Evolutionary conservation across 75 land plant species (phyloP).

Genomic region (Selaginella tamariscina): DNA sequence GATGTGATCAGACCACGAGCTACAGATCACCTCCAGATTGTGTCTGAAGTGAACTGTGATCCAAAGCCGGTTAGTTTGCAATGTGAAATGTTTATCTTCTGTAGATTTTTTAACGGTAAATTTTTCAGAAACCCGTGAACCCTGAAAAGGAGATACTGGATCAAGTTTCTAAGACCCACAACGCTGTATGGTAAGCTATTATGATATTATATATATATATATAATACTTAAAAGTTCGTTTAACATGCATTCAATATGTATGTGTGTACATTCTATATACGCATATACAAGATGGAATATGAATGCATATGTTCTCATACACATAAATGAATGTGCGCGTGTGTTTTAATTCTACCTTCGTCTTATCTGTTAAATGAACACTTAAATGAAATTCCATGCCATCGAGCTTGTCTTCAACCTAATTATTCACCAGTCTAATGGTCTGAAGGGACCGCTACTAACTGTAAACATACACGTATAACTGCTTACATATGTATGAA

Average conservation of each 20-base stretch:
- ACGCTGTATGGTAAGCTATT: conserved; percentile 43
- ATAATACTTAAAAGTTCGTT: too few relatives aligned
- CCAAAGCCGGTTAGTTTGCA: neutral
- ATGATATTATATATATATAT: neutral
- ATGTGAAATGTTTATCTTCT: neutral
- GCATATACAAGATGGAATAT: neutral
- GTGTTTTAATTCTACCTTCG: too few relatives aligned
- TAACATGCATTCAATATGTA: too few relatives aligned
- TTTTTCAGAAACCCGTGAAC: conserved; percentile 9
- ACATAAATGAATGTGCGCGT: too few relatives aligned
- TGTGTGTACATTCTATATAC: neutral
- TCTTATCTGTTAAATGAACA: too few relatives aligned
- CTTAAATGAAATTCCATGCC: too few relatives aligned
- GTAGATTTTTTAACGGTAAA: neutral
- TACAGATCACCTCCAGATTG: neutral
- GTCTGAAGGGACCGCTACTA: too few relatives aligned
- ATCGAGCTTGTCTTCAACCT: too few relatives aligned
- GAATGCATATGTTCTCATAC: too few relatives aligned
- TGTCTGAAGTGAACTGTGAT: neutral
- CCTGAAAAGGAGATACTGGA: conserved; percentile 25
- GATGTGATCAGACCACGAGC: neutral
- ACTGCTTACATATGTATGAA: neutral
- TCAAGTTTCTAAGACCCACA: conserved; percentile 47
- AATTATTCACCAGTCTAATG: too few relatives aligned
- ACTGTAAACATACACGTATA: too few relatives aligned